Evolutionary conservation across 2,329 filamentous ascomycete species (phyloP), one percentile per base, ranked within the genome.

Genomic region (Biscogniauxia sp.): DNA sequence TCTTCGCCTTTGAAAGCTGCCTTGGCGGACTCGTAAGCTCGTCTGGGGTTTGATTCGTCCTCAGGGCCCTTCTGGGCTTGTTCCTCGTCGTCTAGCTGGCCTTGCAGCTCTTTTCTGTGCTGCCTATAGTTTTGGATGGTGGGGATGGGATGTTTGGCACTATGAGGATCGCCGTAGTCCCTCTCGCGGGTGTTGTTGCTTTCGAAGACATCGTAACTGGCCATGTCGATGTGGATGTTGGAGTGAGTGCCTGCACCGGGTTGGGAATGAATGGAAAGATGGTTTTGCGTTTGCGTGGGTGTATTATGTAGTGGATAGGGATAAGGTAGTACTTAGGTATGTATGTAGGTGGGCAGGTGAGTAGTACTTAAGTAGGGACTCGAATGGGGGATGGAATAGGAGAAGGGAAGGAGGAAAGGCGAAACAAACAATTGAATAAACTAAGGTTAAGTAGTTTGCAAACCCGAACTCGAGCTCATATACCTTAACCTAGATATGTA

Each of bases 81-180:
- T 26, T 74, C 68, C 15, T 70, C 72, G 1, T 74, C 68, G 37
- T 78, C 64, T 7, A 76, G 69, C 54, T 79, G 72, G 55, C 76
- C 71, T 56, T 77, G 76, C n/a, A 82, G 73, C 52, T 79, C 77
- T 32, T 72, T 78, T 51, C 76, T 75, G 55, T 81, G 79, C 61
- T 83, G 76, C 23, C 77, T 73, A 60, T 83, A 84, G 53, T 75
- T 78, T 51, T 80, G 77, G 52, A 84, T 74, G 26, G 81, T 84
- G 7, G 82, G 82, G 28, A 74, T 73, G 11, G 66, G 67, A 23
- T 72, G 70, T 56, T 64, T 69, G 8, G 65, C 70, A 54, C 63
- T 67, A 51, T 69, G 69, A 41, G 66, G 69, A 1, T 64, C 61
- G 17, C 64, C 62, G 20, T 70, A 63, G 9, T 64, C 64, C 52